phyloP scores from a whole-genome alignment of 768 basidiomycete genomes.

The Suillus paluster region DNA sequence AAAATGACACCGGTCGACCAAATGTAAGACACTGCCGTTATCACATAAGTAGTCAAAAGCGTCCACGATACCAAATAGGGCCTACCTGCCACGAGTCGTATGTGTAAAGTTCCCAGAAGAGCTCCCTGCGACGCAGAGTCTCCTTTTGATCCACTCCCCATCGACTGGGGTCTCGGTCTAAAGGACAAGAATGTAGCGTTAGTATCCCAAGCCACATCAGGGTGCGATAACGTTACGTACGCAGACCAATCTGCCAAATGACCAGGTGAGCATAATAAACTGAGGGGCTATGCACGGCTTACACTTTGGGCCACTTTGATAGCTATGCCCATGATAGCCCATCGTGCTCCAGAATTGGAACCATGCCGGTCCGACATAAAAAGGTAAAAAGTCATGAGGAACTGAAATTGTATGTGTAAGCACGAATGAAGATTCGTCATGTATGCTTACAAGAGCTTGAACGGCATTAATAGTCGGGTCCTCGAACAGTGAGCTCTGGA shows the following conservation, averaged over 20 bases:
- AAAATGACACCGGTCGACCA: conserved; percentile 71
- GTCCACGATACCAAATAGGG: neutral
- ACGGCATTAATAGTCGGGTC: conserved; percentile 70
- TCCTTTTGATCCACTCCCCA: conserved; percentile 63
- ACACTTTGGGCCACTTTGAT: conserved; percentile 75
- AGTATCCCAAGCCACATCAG: conserved; percentile 6
- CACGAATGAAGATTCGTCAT: conserved; percentile 42
- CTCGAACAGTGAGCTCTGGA: conserved; percentile 67
- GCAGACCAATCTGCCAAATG: conserved; percentile 62
- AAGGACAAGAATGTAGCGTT: conserved; percentile 13
- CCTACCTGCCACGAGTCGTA: conserved; percentile 41
- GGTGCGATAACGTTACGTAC: conserved; percentile 43
- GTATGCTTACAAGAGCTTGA: conserved; percentile 59
- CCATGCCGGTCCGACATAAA: conserved; percentile 73
- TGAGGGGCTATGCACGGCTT: conserved; percentile 36
- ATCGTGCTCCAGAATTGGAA: conserved; percentile 63
- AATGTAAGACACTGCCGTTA: conserved; percentile 60
- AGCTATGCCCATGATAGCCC: conserved; percentile 71
- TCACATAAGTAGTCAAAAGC: conserved; percentile 26
- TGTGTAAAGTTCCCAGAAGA: conserved; percentile 65
- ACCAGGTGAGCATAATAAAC: conserved; percentile 1
- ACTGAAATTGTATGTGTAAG: conserved; percentile 49
- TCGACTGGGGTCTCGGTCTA: conserved; percentile 72
- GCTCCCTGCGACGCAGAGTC: conserved; percentile 63
- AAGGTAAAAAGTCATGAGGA: conserved; percentile 71